These are phyloP conservation scores for Leccinum pellstonianum DNA, from an alignment of 768 basidiomycete species.

Conservation along the genomic window DNA sequence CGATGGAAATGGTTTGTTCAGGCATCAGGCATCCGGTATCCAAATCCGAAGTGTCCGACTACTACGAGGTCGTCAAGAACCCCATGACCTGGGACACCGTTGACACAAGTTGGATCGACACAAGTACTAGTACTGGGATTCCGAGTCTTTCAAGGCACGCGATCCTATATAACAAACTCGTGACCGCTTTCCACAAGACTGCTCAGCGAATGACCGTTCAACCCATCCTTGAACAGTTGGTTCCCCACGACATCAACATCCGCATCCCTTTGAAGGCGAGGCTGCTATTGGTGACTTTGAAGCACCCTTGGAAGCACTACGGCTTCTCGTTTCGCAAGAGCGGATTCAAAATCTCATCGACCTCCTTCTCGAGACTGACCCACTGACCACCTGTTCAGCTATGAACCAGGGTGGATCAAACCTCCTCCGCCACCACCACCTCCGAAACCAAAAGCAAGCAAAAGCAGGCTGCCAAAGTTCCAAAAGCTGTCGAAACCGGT, in stretches of 20 bases:
- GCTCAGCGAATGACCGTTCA: constrained; percentile 36
- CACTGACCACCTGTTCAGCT: constrained; percentile 65
- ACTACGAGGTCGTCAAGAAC: constrained; percentile 78
- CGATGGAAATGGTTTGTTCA: constrained; percentile 68
- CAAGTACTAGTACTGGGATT: constrained; percentile 65
- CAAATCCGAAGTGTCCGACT: constrained; percentile 79
- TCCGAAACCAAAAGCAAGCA: constrained; percentile 40
- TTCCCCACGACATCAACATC: constrained; percentile 19
- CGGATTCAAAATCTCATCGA: constrained; percentile 52
- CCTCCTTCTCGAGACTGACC: constrained; percentile 53
- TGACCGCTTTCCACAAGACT: constrained; percentile 63
- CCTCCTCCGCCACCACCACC: constrained; percentile 59
- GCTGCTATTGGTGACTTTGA: constrained; percentile 46
- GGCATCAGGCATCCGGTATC: constrained; percentile 75
- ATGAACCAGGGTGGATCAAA: constrained; percentile 61
- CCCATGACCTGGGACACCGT: constrained; percentile 92
- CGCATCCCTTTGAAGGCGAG: constrained; percentile 7
- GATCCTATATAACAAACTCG: constrained; percentile 77
- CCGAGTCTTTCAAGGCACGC: constrained; percentile 83
- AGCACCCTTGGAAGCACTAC: constrained; percentile 56
- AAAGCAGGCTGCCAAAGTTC: constrained; percentile 34
- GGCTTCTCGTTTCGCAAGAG: constrained; percentile 54
- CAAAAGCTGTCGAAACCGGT: constrained; percentile 21
- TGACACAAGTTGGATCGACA: constrained; percentile 73
- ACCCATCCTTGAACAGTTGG: constrained; percentile 33